Percentiles rank a stretch among this genome's conserved stretches.
Conservation (phyloP, 768 basidiomycete genomes). For the Psilocybe sp. region DNA sequence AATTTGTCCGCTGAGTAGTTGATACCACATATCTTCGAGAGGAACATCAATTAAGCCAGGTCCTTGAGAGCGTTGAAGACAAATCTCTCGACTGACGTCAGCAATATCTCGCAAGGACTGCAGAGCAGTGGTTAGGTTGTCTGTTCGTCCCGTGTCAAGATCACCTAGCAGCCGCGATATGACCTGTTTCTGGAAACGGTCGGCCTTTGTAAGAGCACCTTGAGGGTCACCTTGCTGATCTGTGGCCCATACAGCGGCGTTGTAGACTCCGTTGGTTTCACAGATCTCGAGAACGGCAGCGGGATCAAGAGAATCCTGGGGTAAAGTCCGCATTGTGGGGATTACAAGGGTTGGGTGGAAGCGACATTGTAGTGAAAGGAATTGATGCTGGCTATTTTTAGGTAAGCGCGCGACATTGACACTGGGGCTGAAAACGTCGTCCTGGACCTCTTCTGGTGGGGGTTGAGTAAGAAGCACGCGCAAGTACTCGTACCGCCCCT, state of each 20-base stretch:
- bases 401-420: constrained; percentile 45
- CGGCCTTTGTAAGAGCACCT: constrained; percentile 66
- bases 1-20: constrained; percentile 79
- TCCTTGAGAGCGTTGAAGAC: constrained; percentile 60
- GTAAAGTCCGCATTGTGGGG: constrained; percentile 53
- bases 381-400: constrained; percentile 51
- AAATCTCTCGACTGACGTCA: constrained; percentile 62
- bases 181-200: constrained; percentile 52
- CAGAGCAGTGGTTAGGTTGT: constrained; percentile 33
- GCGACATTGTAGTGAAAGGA: constrained; percentile 72
- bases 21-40: constrained; percentile 88
- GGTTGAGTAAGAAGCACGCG: constrained; percentile 61
- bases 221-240: constrained; percentile 61
- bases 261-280: constrained; percentile 61
- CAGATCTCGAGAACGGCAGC: constrained; percentile 56
- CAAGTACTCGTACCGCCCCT: constrained; percentile 73
- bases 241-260: constrained; percentile 81
- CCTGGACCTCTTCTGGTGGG: constrained; percentile 39
- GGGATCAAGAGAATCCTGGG: constrained; percentile 54
- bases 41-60: constrained; percentile 37
- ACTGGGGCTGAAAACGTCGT: constrained; percentile 21
- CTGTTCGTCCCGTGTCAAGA: constrained; percentile 22
- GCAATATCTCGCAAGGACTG: constrained; percentile 57
- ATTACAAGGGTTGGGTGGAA: constrained; percentile 66
- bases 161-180: constrained; percentile 40